Base-by-base conservation (phyloP, 2,329 filamentous ascomycete species). In the Verticillium dahliae region DNA sequence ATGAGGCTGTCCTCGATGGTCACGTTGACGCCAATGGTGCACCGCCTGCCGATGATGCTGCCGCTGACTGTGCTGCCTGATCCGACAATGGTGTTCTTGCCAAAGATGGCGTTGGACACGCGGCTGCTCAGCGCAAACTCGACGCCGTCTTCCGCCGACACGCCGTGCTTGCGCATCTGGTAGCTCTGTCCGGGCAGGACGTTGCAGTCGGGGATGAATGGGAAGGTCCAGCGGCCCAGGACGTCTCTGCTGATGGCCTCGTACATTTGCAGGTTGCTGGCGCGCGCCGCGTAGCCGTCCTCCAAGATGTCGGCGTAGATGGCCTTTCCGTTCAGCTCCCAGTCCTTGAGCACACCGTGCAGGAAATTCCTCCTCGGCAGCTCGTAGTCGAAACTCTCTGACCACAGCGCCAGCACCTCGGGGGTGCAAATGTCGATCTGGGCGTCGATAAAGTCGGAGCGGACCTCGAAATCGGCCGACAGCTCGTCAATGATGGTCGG, bases 361-460 rank as follows among this genome's bases (percentile, higher is more conserved):
- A 99, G 77, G 69, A 97, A 97, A 69, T 96, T 92, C 69, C 89
- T 89, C 60, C 93, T 85, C 1, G 94, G 92, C 7, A 92, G 83
- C 73, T 97, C 92, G 74, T 97, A 98, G 74, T 99, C 94, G 69
- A 98, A 99, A 71, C 93, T 97, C 76, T 99, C 95, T 9, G 92
- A 95, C 91, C 95, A 99, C 62, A 98, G 78, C 7, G 93, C 93
- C 54, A 98, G 83, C 9, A 97, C 93, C 71, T 98, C 95, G 0
- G 94, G 93, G 1, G 95, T 98, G 76, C 94, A 98, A 66, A 99
- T 98, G 72, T 99, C 95, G 70, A 99, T 95, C 59, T 91, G 90
- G 68, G 92, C 93, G 74, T 99, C 95, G 64, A 98, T 90, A 62
- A 99, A 79, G 75, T 99, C 94, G 65, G 90, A 86, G 45, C 93